Evolutionary conservation across 2,329 filamentous ascomycete species (phyloP).

Genomic region (Paraconiothyrium brasiliense): DNA sequence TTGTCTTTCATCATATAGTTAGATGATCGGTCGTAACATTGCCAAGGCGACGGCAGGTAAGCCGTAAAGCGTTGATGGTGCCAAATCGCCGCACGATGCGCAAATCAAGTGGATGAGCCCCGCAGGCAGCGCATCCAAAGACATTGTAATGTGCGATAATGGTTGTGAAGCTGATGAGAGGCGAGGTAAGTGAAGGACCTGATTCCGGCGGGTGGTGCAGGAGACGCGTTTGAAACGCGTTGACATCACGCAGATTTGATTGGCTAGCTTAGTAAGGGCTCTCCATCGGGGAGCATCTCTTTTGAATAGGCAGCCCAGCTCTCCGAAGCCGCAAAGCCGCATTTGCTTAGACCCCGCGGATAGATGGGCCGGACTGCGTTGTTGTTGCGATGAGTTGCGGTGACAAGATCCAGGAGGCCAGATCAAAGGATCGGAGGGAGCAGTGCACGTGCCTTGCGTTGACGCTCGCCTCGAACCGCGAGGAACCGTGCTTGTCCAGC

Average conservation of each 20-base stretch:
- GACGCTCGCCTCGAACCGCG: not conserved
- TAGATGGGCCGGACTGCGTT: not conserved
- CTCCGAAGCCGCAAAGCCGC: too few relatives aligned
- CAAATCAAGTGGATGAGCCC: not conserved
- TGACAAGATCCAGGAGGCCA: not conserved
- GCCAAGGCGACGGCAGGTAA: not conserved
- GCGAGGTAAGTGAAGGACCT: not conserved
- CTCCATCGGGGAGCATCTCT: too few relatives aligned
- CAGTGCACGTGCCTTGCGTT: not conserved
- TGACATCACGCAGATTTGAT: not conserved
- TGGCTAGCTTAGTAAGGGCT: not conserved
- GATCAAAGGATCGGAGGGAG: not conserved
- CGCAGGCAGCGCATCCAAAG: not conserved
- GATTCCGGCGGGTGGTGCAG: too few relatives aligned
- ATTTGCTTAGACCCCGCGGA: not conserved
- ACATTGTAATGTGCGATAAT: not conserved
- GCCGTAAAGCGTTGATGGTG: not conserved
- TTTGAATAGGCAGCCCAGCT: too few relatives aligned
- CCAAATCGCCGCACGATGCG: not conserved
- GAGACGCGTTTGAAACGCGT: too few relatives aligned
- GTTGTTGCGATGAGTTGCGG: not conserved
- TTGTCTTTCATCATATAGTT: too few relatives aligned
- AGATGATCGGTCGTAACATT: not conserved
- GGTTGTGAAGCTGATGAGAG: not conserved
- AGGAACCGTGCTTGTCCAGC: not conserved